Percentiles rank a stretch among this genome's conserved stretches.
Conservation (phyloP, 495 filamentous ascomycete species). For the Tuber brumale region DNA sequence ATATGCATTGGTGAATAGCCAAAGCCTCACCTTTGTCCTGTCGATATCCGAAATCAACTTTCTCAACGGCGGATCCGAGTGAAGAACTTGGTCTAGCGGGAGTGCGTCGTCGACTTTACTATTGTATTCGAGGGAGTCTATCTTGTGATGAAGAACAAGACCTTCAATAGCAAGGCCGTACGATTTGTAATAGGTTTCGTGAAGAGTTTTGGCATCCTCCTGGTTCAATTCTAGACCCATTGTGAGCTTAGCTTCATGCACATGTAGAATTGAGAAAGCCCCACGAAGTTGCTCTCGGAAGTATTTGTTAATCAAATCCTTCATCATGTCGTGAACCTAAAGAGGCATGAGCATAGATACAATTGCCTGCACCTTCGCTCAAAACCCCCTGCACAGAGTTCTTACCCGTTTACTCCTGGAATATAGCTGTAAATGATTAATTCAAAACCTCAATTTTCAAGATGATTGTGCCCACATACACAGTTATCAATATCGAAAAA, state of each 20-base stretch:
- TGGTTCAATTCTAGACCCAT: slow-evolving; percentile 47
- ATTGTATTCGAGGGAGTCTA: slow-evolving; percentile 94
- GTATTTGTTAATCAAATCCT: slow-evolving; percentile 50
- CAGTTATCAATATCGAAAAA: slow-evolving; percentile 99
- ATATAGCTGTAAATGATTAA: slow-evolving; percentile 48
- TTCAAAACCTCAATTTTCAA: slow-evolving; percentile 12
- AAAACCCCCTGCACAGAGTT: not conserved
- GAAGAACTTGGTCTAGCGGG: slow-evolving; percentile 76
- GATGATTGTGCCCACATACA: slow-evolving; percentile 47
- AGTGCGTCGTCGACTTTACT: slow-evolving; percentile 88
- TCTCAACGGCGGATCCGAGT: slow-evolving; percentile 65
- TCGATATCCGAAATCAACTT: slow-evolving; percentile 70
- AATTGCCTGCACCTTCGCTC: not conserved
- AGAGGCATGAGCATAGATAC: not conserved
- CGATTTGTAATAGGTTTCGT: slow-evolving; percentile 84
- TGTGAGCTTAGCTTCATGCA: not conserved
- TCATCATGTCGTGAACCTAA: slow-evolving; percentile 55
- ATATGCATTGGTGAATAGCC: slow-evolving; percentile 96
- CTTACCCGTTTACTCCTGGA: slow-evolving; percentile 46
- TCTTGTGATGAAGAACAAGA: slow-evolving; percentile 85
- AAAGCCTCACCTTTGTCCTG: slow-evolving; percentile 67
- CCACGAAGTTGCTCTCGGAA: slow-evolving; percentile 27
- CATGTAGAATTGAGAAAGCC: not conserved
- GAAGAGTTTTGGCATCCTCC: slow-evolving; percentile 72
- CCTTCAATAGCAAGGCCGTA: slow-evolving; percentile 98